phyloP scores from a whole-genome alignment of 106 monocot genomes.

The Allium fistulosum region DNA sequence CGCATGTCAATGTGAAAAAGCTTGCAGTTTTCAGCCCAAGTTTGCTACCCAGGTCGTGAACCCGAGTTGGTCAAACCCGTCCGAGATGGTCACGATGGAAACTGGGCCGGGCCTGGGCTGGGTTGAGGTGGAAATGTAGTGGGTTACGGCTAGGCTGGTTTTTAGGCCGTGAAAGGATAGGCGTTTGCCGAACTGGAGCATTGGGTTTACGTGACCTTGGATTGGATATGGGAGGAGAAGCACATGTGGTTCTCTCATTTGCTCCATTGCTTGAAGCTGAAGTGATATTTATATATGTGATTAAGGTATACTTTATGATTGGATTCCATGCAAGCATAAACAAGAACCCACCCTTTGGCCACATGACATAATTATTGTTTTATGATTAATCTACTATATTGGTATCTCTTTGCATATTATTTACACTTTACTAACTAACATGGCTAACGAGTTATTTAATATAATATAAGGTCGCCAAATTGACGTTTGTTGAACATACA shows the following conservation, averaged over 20 bases:
- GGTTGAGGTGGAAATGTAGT: conserved; percentile 25
- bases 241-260: conserved; percentile 14
- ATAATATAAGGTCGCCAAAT: too few relatives aligned
- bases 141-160: conserved; percentile 31
- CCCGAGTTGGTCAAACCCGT: conserved; percentile 55
- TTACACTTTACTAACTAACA: too few relatives aligned
- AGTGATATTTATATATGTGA: too few relatives aligned
- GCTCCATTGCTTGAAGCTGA: too few relatives aligned
- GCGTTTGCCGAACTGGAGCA: conserved; percentile 67
- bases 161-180: conserved; percentile 21
- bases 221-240: conserved; percentile 57
- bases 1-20: conserved; percentile 56
- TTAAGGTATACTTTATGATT: too few relatives aligned
- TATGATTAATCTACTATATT: too few relatives aligned
- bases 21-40: conserved; percentile 21
- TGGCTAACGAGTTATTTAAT: too few relatives aligned
- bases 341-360: too few relatives aligned
- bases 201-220: conserved; percentile 87
- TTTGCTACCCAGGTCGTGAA: conserved; percentile 12
- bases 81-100: conserved; percentile 41
- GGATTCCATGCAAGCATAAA: too few relatives aligned
- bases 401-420: too few relatives aligned
- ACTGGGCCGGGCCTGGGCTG: conserved; percentile 6
- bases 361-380: too few relatives aligned
- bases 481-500: too few relatives aligned